These are phyloP conservation scores for Helicostylum pulchrum DNA, from an alignment of 192 early-diverging fungal species.

Conservation along the genomic window DNA sequence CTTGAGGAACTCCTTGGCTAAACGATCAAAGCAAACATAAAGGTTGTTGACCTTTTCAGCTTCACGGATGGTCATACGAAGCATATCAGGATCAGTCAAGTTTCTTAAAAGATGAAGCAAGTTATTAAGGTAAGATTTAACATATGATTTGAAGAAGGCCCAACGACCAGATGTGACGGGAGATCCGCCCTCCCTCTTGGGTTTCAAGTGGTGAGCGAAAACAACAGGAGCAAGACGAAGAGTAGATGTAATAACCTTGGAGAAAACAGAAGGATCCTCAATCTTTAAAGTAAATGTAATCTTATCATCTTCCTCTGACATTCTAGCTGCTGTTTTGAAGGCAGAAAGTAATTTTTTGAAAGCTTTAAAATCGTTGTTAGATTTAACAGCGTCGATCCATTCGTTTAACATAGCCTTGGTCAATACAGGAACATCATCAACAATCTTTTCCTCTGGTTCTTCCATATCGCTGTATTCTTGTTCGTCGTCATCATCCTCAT, in stretches of 20 bases:
- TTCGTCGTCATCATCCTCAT: slow-evolving; percentile 30
- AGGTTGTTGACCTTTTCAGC: slow-evolving; percentile 72
- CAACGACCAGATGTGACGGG: slow-evolving; percentile 57
- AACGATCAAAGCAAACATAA: slow-evolving; percentile 78
- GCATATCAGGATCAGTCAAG: slow-evolving; percentile 82
- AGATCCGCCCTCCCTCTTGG: slow-evolving; percentile 22
- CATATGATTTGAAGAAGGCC: slow-evolving; percentile 66
- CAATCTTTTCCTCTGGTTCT: slow-evolving; percentile 12
- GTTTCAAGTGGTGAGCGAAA: slow-evolving; percentile 65
- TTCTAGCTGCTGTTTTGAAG: slow-evolving; percentile 75
- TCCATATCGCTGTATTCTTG: slow-evolving; percentile 17
- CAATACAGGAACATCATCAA: slow-evolving; percentile 40
- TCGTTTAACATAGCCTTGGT: slow-evolving; percentile 70
- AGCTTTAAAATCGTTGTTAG: slow-evolving; percentile 63
- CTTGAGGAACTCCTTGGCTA: slow-evolving; percentile 81
- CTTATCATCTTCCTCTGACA: slow-evolving; percentile 64
- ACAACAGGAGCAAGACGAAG: slow-evolving; percentile 66
- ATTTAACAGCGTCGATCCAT: slow-evolving; percentile 65
- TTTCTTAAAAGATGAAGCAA: slow-evolving; percentile 72
- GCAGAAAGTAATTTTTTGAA: slow-evolving; percentile 77
- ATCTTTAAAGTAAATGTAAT: slow-evolving; percentile 65
- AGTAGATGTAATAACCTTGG: slow-evolving; percentile 73
- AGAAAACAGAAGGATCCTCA: slow-evolving; percentile 66
- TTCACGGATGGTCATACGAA: slow-evolving; percentile 81
- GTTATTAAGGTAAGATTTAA: slow-evolving; percentile 81